Evolutionary conservation across 805 yeast genomes (phyloP), one percentile per base, ranked within the genome.

Genomic region (Torulaspora microellipsoides): DNA sequence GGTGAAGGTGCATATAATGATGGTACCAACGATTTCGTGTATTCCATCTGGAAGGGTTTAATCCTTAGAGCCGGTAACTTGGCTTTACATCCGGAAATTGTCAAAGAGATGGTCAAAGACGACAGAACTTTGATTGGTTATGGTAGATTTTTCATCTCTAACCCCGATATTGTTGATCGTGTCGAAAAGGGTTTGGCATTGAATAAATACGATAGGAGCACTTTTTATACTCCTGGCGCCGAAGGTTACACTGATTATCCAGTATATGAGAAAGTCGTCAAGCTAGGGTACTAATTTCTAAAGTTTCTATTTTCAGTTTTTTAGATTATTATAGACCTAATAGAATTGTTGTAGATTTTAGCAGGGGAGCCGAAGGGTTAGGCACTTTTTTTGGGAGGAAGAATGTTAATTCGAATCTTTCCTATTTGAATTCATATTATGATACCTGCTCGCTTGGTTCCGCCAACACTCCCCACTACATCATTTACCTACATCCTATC

Each of bases 151-250:
- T 76, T 68, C 56, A 69, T 73, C 40, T 61, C 80, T 25, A 78
- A 77, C 61, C 81, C 83, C 1, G 83, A 78, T 49, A 56, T 78
- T 31, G 71, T 69, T 15, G 52, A 59, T 7, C 63, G 77, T 47
- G 52, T 77, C 31, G 56, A 65, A 47, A 56, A 70, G 27, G 69
- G 68, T 15, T 38, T 55, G 34, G 66, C 68, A 33, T 56, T 76
- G 46, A 65, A 62, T 41, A 48, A 56, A 23, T 78, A 76, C 55
- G 68, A 75, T 51, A 67, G 81, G 54, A 45, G 50, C 27, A 69
- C 73, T 8, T 78, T 78, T 59, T 78, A 76, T 53, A 48, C 53
- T 37, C 39, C 55, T 28, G 49, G 58, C 10, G 60, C 61, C 13
- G 48, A 58, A 42, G 77, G 77, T 8, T 73, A 72, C 57, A 58